Evolutionary conservation across 2,329 filamentous ascomycete species (phyloP), one percentile per base, ranked within the genome.

Genomic region (Penicillium sp.): DNA sequence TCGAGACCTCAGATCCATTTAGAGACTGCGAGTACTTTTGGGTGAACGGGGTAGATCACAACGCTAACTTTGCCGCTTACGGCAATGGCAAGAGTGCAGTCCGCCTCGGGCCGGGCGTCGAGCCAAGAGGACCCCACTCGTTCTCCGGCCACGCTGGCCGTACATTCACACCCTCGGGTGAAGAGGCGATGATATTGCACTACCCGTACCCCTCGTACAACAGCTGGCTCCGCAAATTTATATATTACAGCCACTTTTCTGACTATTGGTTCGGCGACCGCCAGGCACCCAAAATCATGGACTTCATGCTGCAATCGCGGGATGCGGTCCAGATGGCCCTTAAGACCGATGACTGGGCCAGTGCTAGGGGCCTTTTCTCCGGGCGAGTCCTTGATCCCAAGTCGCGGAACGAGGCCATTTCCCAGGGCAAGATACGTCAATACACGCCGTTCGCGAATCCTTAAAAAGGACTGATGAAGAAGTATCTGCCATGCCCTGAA

Each of bases 201-300:
- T 46, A 46, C n/a, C 43, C 43, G n/a, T 46, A 46, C 26, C 43
- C 43, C 9, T 46, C 43, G 14, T 46, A 46, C 43, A 46, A 46
- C 43, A 46, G 43, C 43, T 46, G 43, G 43, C 25, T 46, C n/a
- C 43, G 26, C 26, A 46, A 46, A n/a, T 46, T 46, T 12, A 29
- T 22, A 1, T 7, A 18, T 25, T 46, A 46, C 26, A n/a, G 43
- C 26, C n/a, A 15, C 11, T 46, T 46, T 46, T 29, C 43, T 22
- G 43, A 46, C 26, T 15, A 46, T 26, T 46, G 43, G 43, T 46
- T 46, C 26, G 43, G 26, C 26, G 43, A 46, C 11, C 43, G 43
- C 26, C 43, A 46, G n/a, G 43, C 25, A n/a, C 43, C 43, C 11
- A 46, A 20, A 25, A 46, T 46, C 23, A 46, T 46, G 8, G 18